phyloP scores from a whole-genome alignment of 345 rosid species.

The Sapria himalayana region DNA sequence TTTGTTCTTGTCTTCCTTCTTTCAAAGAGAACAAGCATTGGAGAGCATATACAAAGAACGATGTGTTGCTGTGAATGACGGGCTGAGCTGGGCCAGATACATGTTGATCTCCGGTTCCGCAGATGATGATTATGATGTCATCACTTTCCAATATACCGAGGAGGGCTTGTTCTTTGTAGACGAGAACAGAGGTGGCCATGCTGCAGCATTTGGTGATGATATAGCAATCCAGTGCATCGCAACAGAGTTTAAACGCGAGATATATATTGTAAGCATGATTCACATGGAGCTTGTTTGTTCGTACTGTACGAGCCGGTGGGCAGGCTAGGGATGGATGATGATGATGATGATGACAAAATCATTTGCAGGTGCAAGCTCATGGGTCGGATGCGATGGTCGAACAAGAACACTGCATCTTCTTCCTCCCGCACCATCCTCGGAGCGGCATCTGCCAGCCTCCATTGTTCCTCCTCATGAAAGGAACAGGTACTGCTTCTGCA shows the following conservation, averaged over 20 bases:
- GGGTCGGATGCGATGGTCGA: constrained; percentile 95
- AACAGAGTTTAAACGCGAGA: constrained; percentile 83
- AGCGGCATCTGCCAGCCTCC: constrained; percentile 64
- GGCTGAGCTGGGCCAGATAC: constrained; percentile 83
- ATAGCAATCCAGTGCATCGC: constrained; percentile 93
- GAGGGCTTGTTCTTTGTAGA: constrained; percentile 81
- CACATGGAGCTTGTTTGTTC: not conserved
- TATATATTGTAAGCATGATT: constrained; percentile 51
- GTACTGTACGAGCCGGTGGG: too few species aligned
- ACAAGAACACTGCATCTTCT: constrained; percentile 86
- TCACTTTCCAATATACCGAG: constrained; percentile 80
- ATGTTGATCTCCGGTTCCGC: constrained; percentile 81
- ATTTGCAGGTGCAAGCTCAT: constrained; percentile 82
- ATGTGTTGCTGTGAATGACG: constrained; percentile 66
- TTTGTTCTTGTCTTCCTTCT: constrained; percentile 10
- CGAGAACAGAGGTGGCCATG: constrained; percentile 66
- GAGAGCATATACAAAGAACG: constrained; percentile 91
- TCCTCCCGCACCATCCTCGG: constrained; percentile 85
- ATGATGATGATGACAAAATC: too few species aligned
- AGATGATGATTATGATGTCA: constrained; percentile 76
- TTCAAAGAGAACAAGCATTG: constrained; percentile 68
- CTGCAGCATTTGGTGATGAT: constrained; percentile 98
- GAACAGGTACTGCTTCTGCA: constrained; percentile 82
- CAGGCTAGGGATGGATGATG: too few species aligned
- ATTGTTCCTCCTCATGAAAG: constrained; percentile 92